Base-by-base conservation (phyloP, 768 basidiomycete genomes). In the Suillus ampliporus region DNA sequence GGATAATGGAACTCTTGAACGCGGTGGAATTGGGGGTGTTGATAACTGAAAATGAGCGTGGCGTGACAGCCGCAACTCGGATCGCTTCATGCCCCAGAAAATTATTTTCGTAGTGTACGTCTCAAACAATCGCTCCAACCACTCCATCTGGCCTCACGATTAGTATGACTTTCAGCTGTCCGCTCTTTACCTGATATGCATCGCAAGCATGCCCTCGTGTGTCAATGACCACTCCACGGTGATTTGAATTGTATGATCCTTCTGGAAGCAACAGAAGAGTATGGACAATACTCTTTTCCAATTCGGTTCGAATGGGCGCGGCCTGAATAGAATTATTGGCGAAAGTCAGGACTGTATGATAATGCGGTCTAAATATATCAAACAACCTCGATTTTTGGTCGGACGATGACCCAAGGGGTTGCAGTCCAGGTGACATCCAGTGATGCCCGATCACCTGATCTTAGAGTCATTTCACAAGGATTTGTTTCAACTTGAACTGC, bases 321-420 rank as follows among this genome's bases (percentile, higher is more conserved):
- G 47, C 26, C 17, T 62, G 34, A 28, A 43, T 26, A 17, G 31
- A n/a, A 28, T 59, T 58, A 1, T 62, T 21, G 0, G 70, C 51
- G 61, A 79, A 79, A 9, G 79, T 40, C 9, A 79, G 57, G 0
- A 73, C 66, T 4, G 77, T 76, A 59, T 79, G 79, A 21, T 57
- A 37, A 5, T 52, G 14, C 1, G 68, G 35, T 28, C 63, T 62
- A 63, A 78, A 76, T 15, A 74, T 31, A 10, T 69, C 63, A 63
- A 77, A 78, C 10, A 79, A 62, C n/a, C 58, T 51, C 10, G 65
- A 69, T 26, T 48, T 41, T 38, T 58, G 47, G 0, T 38, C 37
- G 17, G 14, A 23, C 15, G 43, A 21, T 23, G 52, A 40, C 19
- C 37, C 9, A 14, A 53, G 17, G 35, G 40, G 23, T 23, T 43